phyloP scores from a whole-genome alignment of 2,329 filamentous ascomycete genomes.

The Apiospora koreana region DNA sequence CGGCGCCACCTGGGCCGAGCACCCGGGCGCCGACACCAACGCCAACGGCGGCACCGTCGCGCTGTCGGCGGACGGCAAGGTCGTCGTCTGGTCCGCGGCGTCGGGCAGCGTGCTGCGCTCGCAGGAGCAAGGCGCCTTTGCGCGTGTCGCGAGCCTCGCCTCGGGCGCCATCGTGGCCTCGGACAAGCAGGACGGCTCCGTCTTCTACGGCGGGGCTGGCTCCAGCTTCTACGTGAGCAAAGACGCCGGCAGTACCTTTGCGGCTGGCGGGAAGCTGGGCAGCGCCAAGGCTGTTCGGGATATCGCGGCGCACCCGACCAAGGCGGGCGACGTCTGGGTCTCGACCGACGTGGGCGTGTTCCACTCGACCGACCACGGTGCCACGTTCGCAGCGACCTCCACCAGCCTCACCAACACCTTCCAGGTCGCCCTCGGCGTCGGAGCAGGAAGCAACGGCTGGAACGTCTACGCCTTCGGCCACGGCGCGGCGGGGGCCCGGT shows the following conservation, averaged over 20 bases:
- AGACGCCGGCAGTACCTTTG: slow-evolving; percentile 48
- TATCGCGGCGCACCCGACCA: slow-evolving; percentile 56
- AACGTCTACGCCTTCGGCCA: slow-evolving; percentile 50
- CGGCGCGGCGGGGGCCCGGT: slow-evolving; percentile 41
- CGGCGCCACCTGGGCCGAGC: slow-evolving; percentile 49
- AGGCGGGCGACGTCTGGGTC: slow-evolving; percentile 61
- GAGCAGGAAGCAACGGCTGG: slow-evolving; percentile 38
- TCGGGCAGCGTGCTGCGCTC: slow-evolving; percentile 44
- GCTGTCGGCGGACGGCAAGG: slow-evolving; percentile 51
- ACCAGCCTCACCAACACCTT: slow-evolving; percentile 39
- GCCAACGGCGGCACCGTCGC: slow-evolving; percentile 48
- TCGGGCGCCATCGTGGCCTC: slow-evolving; percentile 50
- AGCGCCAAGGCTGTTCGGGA: slow-evolving; percentile 51
- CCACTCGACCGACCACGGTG: slow-evolving; percentile 52
- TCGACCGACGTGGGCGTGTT: slow-evolving; percentile 57
- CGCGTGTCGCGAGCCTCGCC: slow-evolving; percentile 44
- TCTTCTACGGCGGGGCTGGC: slow-evolving; percentile 53
- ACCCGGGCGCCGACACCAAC: slow-evolving; percentile 47
- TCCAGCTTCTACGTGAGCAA: slow-evolving; percentile 53
- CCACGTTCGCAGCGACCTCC: slow-evolving; percentile 44
- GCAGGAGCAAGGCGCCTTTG: slow-evolving; percentile 42
- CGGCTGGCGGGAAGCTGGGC: slow-evolving; percentile 34
- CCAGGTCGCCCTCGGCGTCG: slow-evolving; percentile 45
- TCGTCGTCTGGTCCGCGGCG: slow-evolving; percentile 48
- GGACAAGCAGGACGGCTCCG: slow-evolving; percentile 53